Conservation (phyloP, 2,329 filamentous ascomycete species). For the Talaromyces pinophilus region DNA sequence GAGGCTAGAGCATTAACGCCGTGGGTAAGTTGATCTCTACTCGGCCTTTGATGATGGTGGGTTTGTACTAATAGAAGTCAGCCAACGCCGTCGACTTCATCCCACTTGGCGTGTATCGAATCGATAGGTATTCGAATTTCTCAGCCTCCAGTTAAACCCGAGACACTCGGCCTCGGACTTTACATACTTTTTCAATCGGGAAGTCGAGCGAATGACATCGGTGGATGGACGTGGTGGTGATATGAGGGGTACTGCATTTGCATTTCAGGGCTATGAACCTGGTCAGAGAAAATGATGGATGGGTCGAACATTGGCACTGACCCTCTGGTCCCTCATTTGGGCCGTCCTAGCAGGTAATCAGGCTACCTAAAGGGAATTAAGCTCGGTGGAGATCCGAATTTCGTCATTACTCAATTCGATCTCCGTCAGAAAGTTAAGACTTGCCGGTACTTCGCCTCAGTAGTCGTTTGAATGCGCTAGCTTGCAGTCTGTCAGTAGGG, state of each 20-base stretch:
- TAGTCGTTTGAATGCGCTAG: not conserved
- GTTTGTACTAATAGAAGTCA: not conserved
- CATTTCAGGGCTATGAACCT: not conserved
- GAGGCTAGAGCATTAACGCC: not conserved
- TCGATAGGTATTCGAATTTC: not conserved
- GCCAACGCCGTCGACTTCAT: not conserved
- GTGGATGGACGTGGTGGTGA: not conserved
- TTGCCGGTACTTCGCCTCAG: not conserved
- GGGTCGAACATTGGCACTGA: conserved; percentile 12
- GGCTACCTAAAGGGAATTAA: conserved; percentile 13
- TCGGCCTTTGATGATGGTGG: not conserved
- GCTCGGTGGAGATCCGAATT: conserved; percentile 10
- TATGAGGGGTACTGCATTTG: conserved; percentile 8
- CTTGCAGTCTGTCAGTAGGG: not conserved
- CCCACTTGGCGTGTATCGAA: not conserved
- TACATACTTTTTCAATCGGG: not conserved
- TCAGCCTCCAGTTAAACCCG: conserved; percentile 3
- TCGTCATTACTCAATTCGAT: conserved; percentile 11
- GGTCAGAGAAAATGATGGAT: not conserved
- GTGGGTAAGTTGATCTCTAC: not conserved
- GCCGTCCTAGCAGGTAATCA: not conserved
- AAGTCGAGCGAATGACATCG: not conserved
- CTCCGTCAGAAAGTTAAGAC: not conserved
- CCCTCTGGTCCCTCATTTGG: conserved; percentile 17
- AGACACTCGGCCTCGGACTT: not conserved